Conservation (phyloP, 495 filamentous ascomycete genomes). For the Aspergillus incahuasiensis region DNA sequence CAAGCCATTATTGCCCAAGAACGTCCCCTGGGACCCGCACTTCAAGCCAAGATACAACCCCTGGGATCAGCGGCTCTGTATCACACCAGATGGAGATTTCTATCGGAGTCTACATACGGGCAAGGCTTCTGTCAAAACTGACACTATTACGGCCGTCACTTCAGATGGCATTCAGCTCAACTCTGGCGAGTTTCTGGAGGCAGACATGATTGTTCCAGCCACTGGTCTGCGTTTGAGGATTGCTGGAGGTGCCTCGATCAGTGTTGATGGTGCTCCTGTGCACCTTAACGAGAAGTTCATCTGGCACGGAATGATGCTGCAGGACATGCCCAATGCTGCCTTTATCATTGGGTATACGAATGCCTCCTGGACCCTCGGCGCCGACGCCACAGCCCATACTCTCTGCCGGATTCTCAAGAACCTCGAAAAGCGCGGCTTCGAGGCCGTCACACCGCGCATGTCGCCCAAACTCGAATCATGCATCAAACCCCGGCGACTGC, state of each 20-base stretch:
- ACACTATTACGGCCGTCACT: constrained; percentile 60
- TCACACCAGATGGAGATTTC: constrained; percentile 70
- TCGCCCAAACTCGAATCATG: constrained; percentile 26
- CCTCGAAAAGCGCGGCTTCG: constrained; percentile 33
- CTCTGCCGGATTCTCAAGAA: constrained; percentile 41
- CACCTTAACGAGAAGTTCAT: constrained; percentile 43
- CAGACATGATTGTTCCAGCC: constrained; percentile 71
- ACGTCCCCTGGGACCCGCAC: constrained; percentile 56
- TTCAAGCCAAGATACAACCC: constrained; percentile 69
- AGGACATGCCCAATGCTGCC: constrained; percentile 54
- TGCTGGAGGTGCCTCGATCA: constrained; percentile 44
- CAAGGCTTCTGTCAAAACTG: constrained; percentile 61
- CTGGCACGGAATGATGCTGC: constrained; percentile 58
- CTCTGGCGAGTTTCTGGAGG: constrained; percentile 52
- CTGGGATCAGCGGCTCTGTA: constrained; percentile 70
- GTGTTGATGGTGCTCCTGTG: constrained; percentile 52
- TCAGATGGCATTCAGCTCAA: constrained; percentile 52
- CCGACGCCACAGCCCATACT: constrained; percentile 49
- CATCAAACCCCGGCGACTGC: constrained; percentile 31
- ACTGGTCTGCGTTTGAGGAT: constrained; percentile 62
- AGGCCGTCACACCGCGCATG: constrained; percentile 37
- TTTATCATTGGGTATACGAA: constrained; percentile 56
- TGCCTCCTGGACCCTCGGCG: constrained; percentile 56
- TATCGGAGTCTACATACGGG: constrained; percentile 55
- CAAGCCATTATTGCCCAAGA: constrained; percentile 47